A percentile compares a stretch with the other conserved stretches of the same genome.
phyloP scores from a whole-genome alignment of 345 rosid genomes.

The Clarkia xantiana region DNA sequence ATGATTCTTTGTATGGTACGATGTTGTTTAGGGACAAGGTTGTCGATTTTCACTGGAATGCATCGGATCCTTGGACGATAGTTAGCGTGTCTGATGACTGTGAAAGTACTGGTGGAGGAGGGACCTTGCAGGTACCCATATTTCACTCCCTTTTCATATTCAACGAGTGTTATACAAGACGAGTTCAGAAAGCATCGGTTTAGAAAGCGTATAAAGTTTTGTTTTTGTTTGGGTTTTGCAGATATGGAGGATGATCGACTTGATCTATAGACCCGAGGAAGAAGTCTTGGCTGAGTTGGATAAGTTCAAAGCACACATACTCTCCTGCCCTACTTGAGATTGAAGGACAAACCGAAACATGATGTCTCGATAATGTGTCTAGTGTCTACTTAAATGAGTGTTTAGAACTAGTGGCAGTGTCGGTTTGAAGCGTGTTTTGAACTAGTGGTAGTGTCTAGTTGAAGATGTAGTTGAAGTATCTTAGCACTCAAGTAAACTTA shows the following conservation, averaged over 20 bases:
- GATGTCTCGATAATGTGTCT: too few species aligned
- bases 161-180: neutral
- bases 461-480: too few species aligned
- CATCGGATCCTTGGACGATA: conserved; percentile 52
- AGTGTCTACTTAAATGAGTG: too few species aligned
- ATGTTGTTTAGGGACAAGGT: conserved; percentile 35
- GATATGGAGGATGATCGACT: conserved; percentile 61
- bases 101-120: conserved; percentile 51
- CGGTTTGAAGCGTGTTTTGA: too few species aligned
- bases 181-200: too few species aligned
- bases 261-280: conserved; percentile 43
- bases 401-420: too few species aligned
- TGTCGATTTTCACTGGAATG: conserved; percentile 59
- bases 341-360: neutral
- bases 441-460: too few species aligned
- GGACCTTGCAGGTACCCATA: conserved; percentile 43
- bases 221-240: conserved; percentile 8
- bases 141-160: neutral
- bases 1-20: neutral
- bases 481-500: too few species aligned
- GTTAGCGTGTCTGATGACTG: conserved; percentile 61
- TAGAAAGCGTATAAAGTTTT: neutral
- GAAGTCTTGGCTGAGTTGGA: conserved; percentile 49
- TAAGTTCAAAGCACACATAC: conserved; percentile 31
- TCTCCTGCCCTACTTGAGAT: conserved; percentile 10